These are phyloP conservation scores for Colletotrichum coccodes DNA, from an alignment of 2,329 filamentous ascomycete genomes.

Conservation along the genomic window DNA sequence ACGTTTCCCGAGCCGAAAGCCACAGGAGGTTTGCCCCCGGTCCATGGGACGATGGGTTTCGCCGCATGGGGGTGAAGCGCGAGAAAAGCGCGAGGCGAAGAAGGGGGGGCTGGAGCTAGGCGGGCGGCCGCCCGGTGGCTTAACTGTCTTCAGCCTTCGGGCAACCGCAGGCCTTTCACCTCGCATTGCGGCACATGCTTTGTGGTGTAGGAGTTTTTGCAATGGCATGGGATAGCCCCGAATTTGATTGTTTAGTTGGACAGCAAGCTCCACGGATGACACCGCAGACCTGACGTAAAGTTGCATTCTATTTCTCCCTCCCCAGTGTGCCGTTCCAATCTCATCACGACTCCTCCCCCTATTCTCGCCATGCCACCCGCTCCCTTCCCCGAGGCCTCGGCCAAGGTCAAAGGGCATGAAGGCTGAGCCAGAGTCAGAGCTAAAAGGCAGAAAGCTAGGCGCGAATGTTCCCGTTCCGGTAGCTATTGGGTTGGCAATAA, in stretches of 20 bases:
- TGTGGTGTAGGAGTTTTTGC: constrained; percentile 3
- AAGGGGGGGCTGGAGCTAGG: neutral
- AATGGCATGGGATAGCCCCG: constrained; percentile 8
- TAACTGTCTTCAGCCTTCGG: constrained; percentile 21
- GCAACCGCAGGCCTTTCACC: neutral
- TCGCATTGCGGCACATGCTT: neutral
- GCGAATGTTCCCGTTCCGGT: neutral
- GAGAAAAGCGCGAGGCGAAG: constrained; percentile 13
- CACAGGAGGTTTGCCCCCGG: constrained; percentile 11
- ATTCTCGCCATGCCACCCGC: neutral
- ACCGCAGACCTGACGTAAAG: neutral
- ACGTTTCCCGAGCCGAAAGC: constrained; percentile 1
- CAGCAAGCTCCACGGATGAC: neutral
- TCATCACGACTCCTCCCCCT: constrained; percentile 1
- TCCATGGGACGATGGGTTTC: constrained; percentile 21
- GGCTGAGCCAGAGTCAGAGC: constrained; percentile 10
- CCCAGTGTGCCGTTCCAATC: neutral
- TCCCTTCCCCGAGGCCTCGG: neutral
- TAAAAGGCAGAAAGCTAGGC: neutral
- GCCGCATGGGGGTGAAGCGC: constrained; percentile 27
- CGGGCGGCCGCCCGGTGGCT: constrained; percentile 28
- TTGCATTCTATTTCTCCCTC: neutral
- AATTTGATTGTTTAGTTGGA: neutral
- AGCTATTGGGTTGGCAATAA: constrained; percentile 2
- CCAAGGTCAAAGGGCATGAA: constrained; percentile 2